Conservation (phyloP, 345 rosid species). For the Corchorus capsularis region DNA sequence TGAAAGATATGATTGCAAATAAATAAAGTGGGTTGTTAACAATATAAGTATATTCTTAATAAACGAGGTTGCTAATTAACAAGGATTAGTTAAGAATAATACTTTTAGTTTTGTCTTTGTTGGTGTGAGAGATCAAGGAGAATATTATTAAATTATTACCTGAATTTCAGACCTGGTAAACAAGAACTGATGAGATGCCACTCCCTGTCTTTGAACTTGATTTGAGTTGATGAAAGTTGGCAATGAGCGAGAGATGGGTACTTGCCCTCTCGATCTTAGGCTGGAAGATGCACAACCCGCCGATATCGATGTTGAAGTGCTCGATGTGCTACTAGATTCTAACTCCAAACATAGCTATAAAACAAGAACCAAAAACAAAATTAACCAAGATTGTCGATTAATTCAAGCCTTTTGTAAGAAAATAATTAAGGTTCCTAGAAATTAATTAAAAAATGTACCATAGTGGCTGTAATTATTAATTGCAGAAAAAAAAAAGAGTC, state of each 20-base stretch:
- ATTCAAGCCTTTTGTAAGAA: not conserved
- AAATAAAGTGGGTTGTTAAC: too few species aligned
- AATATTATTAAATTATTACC: slow-evolving; percentile 18
- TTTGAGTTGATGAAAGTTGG: slow-evolving; percentile 41
- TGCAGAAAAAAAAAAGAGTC: too few species aligned
- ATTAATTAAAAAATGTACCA: not conserved
- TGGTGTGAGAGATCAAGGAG: not conserved
- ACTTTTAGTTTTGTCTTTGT: not conserved
- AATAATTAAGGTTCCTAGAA: not conserved
- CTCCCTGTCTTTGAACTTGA: slow-evolving; percentile 31
- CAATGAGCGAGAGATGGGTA: slow-evolving; percentile 31
- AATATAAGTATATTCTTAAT: too few species aligned
- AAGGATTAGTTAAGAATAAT: not conserved
- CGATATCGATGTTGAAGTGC: slow-evolving; percentile 41
- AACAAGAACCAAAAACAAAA: not conserved
- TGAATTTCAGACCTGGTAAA: slow-evolving; percentile 28
- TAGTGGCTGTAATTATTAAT: not conserved
- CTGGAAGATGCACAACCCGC: slow-evolving; percentile 51
- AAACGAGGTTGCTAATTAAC: not conserved
- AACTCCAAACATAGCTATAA: slow-evolving; percentile 69
- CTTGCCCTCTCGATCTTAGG: slow-evolving; percentile 46
- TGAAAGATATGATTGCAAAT: not conserved
- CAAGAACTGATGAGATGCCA: slow-evolving; percentile 16
- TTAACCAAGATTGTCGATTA: not conserved
- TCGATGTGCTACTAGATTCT: slow-evolving; percentile 58